Base-by-base conservation (phyloP, 345 rosid genomes). In the Pistacia atlantica region DNA sequence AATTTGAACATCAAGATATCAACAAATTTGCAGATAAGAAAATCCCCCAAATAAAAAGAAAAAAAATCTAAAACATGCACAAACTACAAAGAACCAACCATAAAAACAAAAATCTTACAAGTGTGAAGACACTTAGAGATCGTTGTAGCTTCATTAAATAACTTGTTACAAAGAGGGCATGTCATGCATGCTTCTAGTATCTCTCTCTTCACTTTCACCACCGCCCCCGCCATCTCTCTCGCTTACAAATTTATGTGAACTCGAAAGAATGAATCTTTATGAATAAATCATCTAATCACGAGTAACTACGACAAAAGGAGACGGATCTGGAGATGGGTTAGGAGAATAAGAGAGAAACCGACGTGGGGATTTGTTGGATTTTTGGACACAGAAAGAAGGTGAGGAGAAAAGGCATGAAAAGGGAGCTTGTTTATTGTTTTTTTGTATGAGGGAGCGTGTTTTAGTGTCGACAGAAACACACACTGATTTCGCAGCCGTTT, bases 71-170 rank as follows among this genome's bases (percentile, higher is more conserved):
- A 54, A 67, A 20, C 11, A 71, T 8, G 59, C 79, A 79, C 28
- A 71, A 45, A 54, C 42, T 42, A 7, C 46, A 42, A 51, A 65
- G 64, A 61, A 54, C 61, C 67, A 65, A 58, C 11, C 1, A 45
- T 11, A 37, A 64, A 11, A 56, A 67, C 65, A 62, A 55, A 74
- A 11, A 52, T 67, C 90, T 87, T 69, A 91, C 97, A 91, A 73
- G 97, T 88, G 79, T 91, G 97, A 75, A 91, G 97, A 75, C 97
- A 91, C 80, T 87, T 79, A 54, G 93, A 88, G 56, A 91, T 90
- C 18, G 97, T 90, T 11, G 97, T 91, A 69, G 97, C 91, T 75
- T 91, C 93, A 57, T 78, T 82, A 48, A 91, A 70, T 55, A 91
- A 88, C 77, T 82, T 88, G 46, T 83, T 74, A 75, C 96, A 91